Percentiles rank a stretch among this genome's conserved stretches.
Conservation (phyloP, 371 early-diverging fungal species). For the Mucor plumbeus region DNA sequence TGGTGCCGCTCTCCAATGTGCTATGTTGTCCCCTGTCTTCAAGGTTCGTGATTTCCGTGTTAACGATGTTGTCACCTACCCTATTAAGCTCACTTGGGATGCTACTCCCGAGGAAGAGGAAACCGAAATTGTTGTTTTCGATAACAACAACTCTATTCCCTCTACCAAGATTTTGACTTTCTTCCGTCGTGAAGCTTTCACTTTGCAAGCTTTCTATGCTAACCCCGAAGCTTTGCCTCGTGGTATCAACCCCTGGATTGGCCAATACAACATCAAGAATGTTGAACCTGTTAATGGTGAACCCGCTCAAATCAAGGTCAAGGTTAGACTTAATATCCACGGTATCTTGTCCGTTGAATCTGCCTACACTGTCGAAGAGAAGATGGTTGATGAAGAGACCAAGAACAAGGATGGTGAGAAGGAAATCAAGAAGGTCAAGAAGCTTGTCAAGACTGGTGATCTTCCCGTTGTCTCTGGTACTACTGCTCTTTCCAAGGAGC, state of each 20-base stretch:
- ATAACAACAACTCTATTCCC: slow-evolving; percentile 76
- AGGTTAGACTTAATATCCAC: slow-evolving; percentile 87
- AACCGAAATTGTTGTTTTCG: slow-evolving; percentile 75
- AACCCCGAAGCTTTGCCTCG: slow-evolving; percentile 71
- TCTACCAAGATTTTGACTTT: slow-evolving; percentile 90
- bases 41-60: slow-evolving; percentile 95
- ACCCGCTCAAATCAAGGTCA: slow-evolving; percentile 87
- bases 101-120: slow-evolving; percentile 73
- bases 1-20: slow-evolving; percentile 97
- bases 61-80: slow-evolving; percentile 81
- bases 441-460: slow-evolving; percentile 88
- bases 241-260: slow-evolving; percentile 77
- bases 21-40: slow-evolving; percentile 97
- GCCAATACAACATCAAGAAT: slow-evolving; percentile 68
- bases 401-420: slow-evolving; percentile 66
- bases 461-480: slow-evolving; percentile 74
- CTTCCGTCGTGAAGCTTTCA: slow-evolving; percentile 77
- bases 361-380: slow-evolving; percentile 91
- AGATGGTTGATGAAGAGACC: slow-evolving; percentile 72
- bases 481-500: slow-evolving; percentile 59
- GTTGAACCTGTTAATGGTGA: slow-evolving; percentile 55
- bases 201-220: slow-evolving; percentile 80
- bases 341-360: slow-evolving; percentile 83
- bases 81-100: slow-evolving; percentile 74
- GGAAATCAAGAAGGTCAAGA: slow-evolving; percentile 78